Conservation (phyloP, 2,329 filamentous ascomycete genomes). For the Raffaelea deltoideospora region DNA sequence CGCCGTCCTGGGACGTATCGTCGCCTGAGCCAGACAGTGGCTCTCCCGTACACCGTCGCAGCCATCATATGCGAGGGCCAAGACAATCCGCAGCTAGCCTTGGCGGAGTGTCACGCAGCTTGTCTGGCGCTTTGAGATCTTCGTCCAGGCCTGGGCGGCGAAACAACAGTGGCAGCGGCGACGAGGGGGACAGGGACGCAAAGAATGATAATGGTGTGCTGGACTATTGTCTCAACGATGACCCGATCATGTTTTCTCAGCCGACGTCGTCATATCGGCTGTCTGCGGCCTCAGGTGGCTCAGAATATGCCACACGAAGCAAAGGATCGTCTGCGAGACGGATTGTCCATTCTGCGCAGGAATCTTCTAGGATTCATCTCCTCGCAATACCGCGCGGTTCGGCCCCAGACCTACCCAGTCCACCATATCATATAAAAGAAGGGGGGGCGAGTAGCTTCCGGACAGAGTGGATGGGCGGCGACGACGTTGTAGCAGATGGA, state of each 20-base stretch:
- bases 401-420: too few relatives aligned
- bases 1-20: background rate
- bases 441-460: background rate
- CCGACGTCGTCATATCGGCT: constrained; percentile 9
- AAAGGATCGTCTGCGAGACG: background rate
- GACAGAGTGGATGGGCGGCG: constrained; percentile 1
- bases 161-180: background rate
- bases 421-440: constrained; percentile 3
- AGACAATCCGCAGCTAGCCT: too few relatives aligned
- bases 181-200: background rate
- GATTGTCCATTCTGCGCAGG: background rate
- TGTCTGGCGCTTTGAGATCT: too few relatives aligned
- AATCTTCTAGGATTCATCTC: background rate
- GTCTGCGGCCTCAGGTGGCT: constrained; percentile 3
- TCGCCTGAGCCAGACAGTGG: background rate
- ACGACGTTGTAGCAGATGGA: background rate
- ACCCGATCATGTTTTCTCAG: constrained; percentile 5
- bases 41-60: too few relatives aligned
- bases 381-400: too few relatives aligned
- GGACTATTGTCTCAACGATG: constrained; percentile 1
- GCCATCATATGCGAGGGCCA: too few relatives aligned
- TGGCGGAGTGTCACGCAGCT: too few relatives aligned
- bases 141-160: too few relatives aligned
- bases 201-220: background rate
- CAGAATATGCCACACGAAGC: background rate